Evolutionary conservation across 2,329 filamentous ascomycete genomes (phyloP).

Genomic region (Aureobasidium subglaciale): DNA sequence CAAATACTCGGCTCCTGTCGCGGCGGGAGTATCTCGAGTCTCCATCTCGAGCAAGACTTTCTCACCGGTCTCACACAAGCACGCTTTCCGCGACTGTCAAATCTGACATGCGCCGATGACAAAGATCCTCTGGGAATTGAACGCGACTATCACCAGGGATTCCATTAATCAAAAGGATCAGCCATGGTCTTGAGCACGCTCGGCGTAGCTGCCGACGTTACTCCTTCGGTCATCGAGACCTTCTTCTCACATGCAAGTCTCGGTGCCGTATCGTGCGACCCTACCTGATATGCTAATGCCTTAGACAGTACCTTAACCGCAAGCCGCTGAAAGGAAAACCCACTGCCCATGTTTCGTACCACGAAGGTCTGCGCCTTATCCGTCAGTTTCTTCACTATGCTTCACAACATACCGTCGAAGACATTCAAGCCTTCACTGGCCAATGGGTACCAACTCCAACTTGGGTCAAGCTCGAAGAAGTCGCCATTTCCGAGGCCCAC

Average conservation of each 20-base stretch:
- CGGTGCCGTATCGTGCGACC: background rate
- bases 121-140: background rate
- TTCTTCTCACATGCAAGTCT: conserved; percentile 72
- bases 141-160: background rate
- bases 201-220: conserved; percentile 73
- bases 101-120: background rate
- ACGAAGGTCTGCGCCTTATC: conserved; percentile 82
- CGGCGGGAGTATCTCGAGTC: background rate
- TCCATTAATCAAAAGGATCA: background rate
- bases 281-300: background rate
- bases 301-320: conserved; percentile 67
- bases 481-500: conserved; percentile 57
- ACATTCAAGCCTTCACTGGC: conserved; percentile 81
- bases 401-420: conserved; percentile 84
- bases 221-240: conserved; percentile 80
- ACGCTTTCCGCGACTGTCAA: background rate
- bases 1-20: background rate
- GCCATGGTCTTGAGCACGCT: conserved; percentile 67
- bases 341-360: conserved; percentile 85
- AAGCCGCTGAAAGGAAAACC: conserved; percentile 70
- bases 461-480: conserved; percentile 74
- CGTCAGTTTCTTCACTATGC: conserved; percentile 79
- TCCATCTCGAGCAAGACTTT: background rate
- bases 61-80: background rate
- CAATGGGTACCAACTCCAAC: conserved; percentile 86